Evolutionary conservation across 2,329 filamentous ascomycete genomes (phyloP).

Genomic region (Ciborinia camelliae): DNA sequence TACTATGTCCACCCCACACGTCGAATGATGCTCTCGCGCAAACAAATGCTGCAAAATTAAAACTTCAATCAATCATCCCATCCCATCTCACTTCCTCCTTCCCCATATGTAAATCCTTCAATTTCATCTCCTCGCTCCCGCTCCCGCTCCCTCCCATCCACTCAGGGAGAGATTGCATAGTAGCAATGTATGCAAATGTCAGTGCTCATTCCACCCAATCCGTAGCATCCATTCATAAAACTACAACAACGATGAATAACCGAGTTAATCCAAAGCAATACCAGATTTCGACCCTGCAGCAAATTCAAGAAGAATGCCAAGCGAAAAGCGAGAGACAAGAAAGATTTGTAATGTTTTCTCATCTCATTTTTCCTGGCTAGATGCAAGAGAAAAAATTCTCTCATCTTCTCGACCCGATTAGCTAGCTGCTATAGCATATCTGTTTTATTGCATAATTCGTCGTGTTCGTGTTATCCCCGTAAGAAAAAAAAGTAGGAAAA

Average conservation of each 20-base stretch:
- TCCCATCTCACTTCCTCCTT: not conserved
- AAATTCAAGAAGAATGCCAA: not conserved
- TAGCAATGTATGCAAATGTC: not conserved
- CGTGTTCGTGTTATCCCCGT: constrained; percentile 14
- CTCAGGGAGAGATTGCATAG: not conserved
- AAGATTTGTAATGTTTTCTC: not conserved
- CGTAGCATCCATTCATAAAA: constrained; percentile 5
- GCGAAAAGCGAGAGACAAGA: not conserved
- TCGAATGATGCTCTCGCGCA: constrained; percentile 4
- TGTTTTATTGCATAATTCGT: constrained; percentile 4
- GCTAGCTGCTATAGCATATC: not conserved
- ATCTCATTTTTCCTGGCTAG: not conserved
- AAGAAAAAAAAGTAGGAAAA: constrained; percentile 5
- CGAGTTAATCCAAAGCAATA: not conserved
- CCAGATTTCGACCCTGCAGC: not conserved
- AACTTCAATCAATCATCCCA: not conserved
- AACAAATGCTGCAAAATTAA: constrained; percentile 7
- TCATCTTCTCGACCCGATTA: not conserved
- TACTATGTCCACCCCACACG: not conserved
- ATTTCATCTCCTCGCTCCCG: not conserved
- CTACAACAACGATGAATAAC: constrained; percentile 16
- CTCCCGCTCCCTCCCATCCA: not conserved
- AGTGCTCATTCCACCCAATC: not conserved
- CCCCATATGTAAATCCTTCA: constrained; percentile 11
- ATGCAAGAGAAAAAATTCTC: not conserved